phyloP scores from a whole-genome alignment of 495 filamentous ascomycete species.

The Filosporella fistucella region DNA sequence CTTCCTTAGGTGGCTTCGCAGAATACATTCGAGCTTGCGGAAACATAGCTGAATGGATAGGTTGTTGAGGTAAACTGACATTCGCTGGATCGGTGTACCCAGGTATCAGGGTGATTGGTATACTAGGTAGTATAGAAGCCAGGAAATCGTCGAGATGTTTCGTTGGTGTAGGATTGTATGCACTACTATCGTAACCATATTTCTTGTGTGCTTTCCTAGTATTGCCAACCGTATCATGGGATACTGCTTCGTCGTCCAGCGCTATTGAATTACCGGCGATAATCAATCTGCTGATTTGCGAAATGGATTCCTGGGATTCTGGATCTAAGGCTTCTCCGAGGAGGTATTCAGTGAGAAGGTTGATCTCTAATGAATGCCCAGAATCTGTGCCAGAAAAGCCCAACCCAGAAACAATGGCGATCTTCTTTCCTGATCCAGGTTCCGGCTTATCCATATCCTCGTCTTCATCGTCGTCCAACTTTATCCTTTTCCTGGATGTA shows the following conservation, averaged over 20 bases:
- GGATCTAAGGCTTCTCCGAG: constrained; percentile 72
- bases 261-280: constrained; percentile 89
- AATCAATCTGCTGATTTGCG: constrained; percentile 76
- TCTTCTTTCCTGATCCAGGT: constrained; percentile 48
- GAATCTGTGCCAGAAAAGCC: constrained; percentile 68
- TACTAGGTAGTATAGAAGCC: constrained; percentile 68
- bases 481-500: constrained; percentile 31
- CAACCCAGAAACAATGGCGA: constrained; percentile 87
- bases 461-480: constrained; percentile 26
- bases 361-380: constrained; percentile 64
- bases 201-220: constrained; percentile 54
- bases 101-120: constrained; percentile 77
- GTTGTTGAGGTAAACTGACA: constrained; percentile 73
- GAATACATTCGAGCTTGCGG: constrained; percentile 66
- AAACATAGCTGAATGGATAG: constrained; percentile 80
- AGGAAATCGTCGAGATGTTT: constrained; percentile 81
- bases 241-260: constrained; percentile 29
- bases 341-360: constrained; percentile 81
- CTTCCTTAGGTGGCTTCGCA: constrained; percentile 36
- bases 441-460: constrained; percentile 41
- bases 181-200: constrained; percentile 87
- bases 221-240: constrained; percentile 32
- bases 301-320: constrained; percentile 48
- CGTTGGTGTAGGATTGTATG: constrained; percentile 82
- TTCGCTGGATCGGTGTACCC: constrained; percentile 77